Evolutionary conservation across 495 filamentous ascomycete genomes (phyloP).

Genomic region (Aspergillus ostianus): DNA sequence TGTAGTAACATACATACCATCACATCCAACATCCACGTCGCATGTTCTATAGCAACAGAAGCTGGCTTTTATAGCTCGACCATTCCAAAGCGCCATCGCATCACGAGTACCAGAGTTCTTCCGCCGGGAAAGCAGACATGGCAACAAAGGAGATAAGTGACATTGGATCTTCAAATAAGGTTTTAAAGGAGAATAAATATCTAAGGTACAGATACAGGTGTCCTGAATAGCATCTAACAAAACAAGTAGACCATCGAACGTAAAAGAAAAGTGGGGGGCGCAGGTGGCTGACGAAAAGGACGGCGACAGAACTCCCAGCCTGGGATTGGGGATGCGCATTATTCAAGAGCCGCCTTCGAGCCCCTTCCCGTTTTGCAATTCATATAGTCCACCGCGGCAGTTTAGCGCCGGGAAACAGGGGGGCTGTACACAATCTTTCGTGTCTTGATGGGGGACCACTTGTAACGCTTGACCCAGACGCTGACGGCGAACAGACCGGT

Average conservation of each 20-base stretch:
- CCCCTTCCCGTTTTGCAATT: slow-evolving; percentile 35
- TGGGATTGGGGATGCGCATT: slow-evolving; percentile 29
- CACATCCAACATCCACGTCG: neutral
- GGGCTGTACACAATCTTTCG: slow-evolving; percentile 88
- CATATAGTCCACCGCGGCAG: slow-evolving; percentile 31
- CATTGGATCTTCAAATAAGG: slow-evolving; percentile 34
- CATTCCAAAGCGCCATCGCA: too few species aligned
- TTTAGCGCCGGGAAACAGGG: slow-evolving; percentile 53
- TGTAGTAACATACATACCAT: too few species aligned
- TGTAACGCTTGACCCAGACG: slow-evolving; percentile 99
- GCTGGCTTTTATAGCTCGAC: neutral
- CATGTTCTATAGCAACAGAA: neutral
- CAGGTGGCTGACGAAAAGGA: slow-evolving; percentile 25
- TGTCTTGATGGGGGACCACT: slow-evolving; percentile 94
- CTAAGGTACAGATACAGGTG: slow-evolving; percentile 52
- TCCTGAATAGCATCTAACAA: slow-evolving; percentile 47
- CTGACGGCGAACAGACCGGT: slow-evolving; percentile 78
- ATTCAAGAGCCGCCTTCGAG: slow-evolving; percentile 29
- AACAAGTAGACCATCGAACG: slow-evolving; percentile 34
- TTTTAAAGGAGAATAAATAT: slow-evolving; percentile 49
- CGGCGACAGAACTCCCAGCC: slow-evolving; percentile 25
- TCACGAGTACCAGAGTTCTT: neutral
- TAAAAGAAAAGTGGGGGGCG: neutral
- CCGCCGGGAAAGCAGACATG: neutral
- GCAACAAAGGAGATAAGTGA: slow-evolving; percentile 42